These are phyloP conservation scores for Pelargonium nanum DNA, from an alignment of 345 rosid species.

Conservation along the genomic window DNA sequence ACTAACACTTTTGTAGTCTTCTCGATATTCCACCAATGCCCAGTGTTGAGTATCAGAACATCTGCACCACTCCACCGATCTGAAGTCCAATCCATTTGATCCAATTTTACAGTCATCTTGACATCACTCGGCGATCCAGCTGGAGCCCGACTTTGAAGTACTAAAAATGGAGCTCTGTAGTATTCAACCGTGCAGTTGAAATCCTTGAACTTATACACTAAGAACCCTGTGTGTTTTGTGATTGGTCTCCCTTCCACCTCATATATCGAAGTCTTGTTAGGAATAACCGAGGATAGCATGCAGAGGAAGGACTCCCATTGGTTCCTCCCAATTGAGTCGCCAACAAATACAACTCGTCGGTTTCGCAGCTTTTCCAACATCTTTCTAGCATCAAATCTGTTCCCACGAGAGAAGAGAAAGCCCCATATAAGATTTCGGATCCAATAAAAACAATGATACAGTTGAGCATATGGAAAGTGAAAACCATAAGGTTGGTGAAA, in stretches of 20 bases:
- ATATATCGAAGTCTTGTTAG: constrained; percentile 49
- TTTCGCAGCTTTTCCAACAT: constrained; percentile 61
- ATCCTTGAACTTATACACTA: constrained; percentile 60
- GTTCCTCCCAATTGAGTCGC: constrained; percentile 90
- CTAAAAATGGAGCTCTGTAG: constrained; percentile 73
- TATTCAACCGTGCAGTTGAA: constrained; percentile 84
- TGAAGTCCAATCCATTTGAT: constrained; percentile 56
- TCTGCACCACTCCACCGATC: constrained; percentile 63
- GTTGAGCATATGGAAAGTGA: too few relatives aligned
- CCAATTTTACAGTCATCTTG: constrained; percentile 52
- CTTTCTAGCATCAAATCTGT: constrained; percentile 59
- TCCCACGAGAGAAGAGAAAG: constrained; percentile 11
- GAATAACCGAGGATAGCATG: constrained; percentile 57
- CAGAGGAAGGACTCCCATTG: constrained; percentile 95
- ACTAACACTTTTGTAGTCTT: constrained; percentile 62
- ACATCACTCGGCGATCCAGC: constrained; percentile 39
- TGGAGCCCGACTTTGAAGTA: constrained; percentile 60
- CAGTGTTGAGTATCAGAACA: constrained; percentile 63
- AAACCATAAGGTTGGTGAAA: too few relatives aligned
- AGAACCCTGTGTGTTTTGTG: constrained; percentile 73
- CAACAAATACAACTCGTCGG: constrained; percentile 67
- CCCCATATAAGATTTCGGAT: neutral
- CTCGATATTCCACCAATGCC: constrained; percentile 87
- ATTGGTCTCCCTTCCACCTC: constrained; percentile 72
- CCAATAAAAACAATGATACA: too few relatives aligned